Conservation (phyloP, 306 rosid genomes). For the Ochetophila trinervis region DNA sequence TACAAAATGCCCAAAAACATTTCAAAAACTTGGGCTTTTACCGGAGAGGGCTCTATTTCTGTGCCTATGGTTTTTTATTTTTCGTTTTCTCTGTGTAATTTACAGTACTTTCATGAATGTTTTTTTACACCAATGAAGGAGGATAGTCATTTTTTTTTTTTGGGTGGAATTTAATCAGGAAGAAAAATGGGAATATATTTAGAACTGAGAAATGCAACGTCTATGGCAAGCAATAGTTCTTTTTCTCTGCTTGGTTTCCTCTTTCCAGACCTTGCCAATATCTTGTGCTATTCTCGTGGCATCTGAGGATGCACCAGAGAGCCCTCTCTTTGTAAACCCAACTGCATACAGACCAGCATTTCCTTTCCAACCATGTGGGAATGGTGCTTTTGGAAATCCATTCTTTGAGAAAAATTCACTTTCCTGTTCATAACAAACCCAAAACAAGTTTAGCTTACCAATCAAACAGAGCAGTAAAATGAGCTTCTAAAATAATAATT, state of each 20-base stretch:
- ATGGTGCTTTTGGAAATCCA: slow-evolving; percentile 75
- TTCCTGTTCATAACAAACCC: slow-evolving; percentile 51
- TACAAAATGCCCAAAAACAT: slow-evolving; percentile 61
- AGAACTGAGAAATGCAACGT: slow-evolving; percentile 85
- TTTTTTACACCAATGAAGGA: slow-evolving; percentile 4
- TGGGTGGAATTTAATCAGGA: slow-evolving; percentile 21
- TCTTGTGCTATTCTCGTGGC: slow-evolving; percentile 77
- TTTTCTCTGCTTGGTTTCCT: slow-evolving; percentile 60
- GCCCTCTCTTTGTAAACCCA: slow-evolving; percentile 93
- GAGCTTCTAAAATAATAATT: too few relatives aligned
- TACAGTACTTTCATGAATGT: slow-evolving; percentile 28
- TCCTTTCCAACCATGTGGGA: slow-evolving; percentile 92
- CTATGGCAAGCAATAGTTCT: slow-evolving; percentile 54
- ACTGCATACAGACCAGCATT: slow-evolving; percentile 83
- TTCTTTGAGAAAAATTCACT: slow-evolving; percentile 72
- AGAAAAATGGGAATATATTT: slow-evolving; percentile 8
- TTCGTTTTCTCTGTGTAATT: slow-evolving; percentile 12
- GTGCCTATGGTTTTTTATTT: slow-evolving; percentile 13
- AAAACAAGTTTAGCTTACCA: slow-evolving; percentile 28
- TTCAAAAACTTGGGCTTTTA: slow-evolving; percentile 45
- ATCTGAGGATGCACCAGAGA: slow-evolving; percentile 76
- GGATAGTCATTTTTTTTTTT: not conserved
- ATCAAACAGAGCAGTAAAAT: too few relatives aligned
- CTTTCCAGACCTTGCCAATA: slow-evolving; percentile 69
- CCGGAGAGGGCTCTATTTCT: slow-evolving; percentile 68